A percentile compares a stretch with the other conserved stretches of the same genome.
These are phyloP conservation scores for Ophiognomonia clavigignenti-juglandacearum DNA, from an alignment of 2,329 filamentous ascomycete genomes.

Conservation along the genomic window DNA sequence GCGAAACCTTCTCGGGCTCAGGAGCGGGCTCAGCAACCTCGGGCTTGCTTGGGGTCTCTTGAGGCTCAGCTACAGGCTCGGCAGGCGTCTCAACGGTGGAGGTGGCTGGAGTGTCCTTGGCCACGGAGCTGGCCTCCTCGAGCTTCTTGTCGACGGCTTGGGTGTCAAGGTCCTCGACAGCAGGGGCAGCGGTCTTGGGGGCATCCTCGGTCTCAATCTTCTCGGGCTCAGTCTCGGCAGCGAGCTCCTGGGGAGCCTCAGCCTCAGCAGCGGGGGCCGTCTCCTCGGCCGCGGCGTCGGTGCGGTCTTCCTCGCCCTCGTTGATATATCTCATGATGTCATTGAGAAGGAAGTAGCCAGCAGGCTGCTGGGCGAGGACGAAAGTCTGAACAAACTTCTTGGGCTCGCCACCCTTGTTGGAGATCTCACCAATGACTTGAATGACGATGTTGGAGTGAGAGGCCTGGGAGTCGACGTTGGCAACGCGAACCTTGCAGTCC, in stretches of 20 bases:
- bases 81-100: constrained; percentile 34
- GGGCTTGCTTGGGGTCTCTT: constrained; percentile 27
- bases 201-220: constrained; percentile 25
- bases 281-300: constrained; percentile 31
- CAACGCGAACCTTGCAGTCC: constrained; percentile 96
- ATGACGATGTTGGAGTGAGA: constrained; percentile 94
- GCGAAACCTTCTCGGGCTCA: constrained; percentile 45
- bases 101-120: constrained; percentile 33
- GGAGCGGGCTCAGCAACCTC: constrained; percentile 31
- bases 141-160: constrained; percentile 69
- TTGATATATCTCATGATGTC: constrained; percentile 95
- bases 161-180: constrained; percentile 43
- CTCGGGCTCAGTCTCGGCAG: constrained; percentile 27
- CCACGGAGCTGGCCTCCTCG: constrained; percentile 50
- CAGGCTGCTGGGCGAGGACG: constrained; percentile 90
- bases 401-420: constrained; percentile 84
- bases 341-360: constrained; percentile 97
- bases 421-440: constrained; percentile 96
- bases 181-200: constrained; percentile 24
- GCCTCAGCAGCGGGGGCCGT: constrained; percentile 21
- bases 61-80: constrained; percentile 19
- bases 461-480: constrained; percentile 94
- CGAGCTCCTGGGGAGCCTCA: constrained; percentile 28
- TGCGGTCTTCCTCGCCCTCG: constrained; percentile 69
- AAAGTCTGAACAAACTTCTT: constrained; percentile 98